Evolutionary conservation across 2,329 filamentous ascomycete species (phyloP).

Genomic region (Colletotrichum cereale): DNA sequence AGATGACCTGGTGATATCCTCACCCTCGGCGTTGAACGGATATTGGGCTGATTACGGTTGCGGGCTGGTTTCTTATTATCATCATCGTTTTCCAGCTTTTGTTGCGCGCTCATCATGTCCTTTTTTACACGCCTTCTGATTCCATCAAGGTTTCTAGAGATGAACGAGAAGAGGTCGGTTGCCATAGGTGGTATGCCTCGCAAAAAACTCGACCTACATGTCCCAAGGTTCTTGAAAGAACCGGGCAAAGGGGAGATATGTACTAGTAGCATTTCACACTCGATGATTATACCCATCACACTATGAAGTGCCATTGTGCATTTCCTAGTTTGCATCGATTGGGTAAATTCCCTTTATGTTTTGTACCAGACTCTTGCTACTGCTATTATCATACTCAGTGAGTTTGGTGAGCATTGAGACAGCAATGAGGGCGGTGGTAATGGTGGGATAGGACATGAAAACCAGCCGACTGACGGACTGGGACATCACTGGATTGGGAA

Average conservation of each 20-base stretch:
- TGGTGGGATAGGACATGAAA: background rate
- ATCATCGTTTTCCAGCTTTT: background rate
- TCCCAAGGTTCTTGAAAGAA: background rate
- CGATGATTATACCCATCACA: conserved; percentile 39
- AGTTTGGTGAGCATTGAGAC: background rate
- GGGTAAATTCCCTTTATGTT: background rate
- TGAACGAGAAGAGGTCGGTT: conserved; percentile 5
- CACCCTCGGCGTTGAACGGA: conserved; percentile 39
- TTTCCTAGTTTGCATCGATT: conserved; percentile 26
- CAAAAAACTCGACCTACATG: conserved; percentile 5
- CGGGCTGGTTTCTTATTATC: conserved; percentile 7
- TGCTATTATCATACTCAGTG: background rate
- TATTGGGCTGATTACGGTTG: conserved; percentile 11
- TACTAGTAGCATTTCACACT: conserved; percentile 35
- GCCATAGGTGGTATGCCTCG: conserved; percentile 1
- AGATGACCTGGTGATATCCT: conserved; percentile 42
- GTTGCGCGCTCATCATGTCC: conserved; percentile 27
- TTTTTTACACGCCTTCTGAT: conserved; percentile 5
- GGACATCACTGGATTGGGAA: background rate
- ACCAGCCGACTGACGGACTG: background rate
- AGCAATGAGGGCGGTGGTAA: background rate
- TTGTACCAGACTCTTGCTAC: background rate
- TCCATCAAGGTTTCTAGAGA: conserved; percentile 19
- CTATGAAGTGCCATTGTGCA: conserved; percentile 27
- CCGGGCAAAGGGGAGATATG: conserved; percentile 21